These are phyloP conservation scores for Elongisporangium prolatum DNA, from an alignment of 352 stramenopile genomes.

Conservation along the genomic window DNA sequence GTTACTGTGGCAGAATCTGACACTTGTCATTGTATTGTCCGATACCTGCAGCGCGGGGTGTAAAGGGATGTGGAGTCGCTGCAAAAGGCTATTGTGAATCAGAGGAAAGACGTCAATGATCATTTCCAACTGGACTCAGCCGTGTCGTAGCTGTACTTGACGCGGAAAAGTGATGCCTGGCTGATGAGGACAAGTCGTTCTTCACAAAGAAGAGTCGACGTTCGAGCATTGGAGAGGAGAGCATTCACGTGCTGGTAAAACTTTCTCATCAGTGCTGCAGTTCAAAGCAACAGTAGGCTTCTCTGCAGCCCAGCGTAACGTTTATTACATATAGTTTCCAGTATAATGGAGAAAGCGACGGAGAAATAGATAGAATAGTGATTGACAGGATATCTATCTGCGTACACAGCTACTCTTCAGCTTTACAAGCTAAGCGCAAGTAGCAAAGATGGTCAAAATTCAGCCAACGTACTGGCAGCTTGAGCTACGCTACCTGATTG, in stretches of 20 bases:
- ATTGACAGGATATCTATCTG: not conserved
- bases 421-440: conserved; percentile 33
- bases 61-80: conserved; percentile 12
- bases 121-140: not conserved
- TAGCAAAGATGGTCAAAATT: not conserved
- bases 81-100: conserved; percentile 12
- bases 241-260: conserved; percentile 18
- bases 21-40: too few relatives aligned
- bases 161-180: conserved; percentile 14
- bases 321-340: too few relatives aligned
- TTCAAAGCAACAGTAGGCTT: too few relatives aligned
- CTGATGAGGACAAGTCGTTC: conserved; percentile 10
- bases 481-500: conserved; percentile 34
- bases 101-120: not conserved
- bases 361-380: too few relatives aligned
- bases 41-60: too few relatives aligned
- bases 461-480: not conserved
- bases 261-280: not conserved
- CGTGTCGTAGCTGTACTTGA: conserved; percentile 16
- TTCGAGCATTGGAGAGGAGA: conserved; percentile 15
- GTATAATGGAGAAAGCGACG: too few relatives aligned
- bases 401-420: conserved; percentile 56
- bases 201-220: too few relatives aligned
- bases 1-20: too few relatives aligned
- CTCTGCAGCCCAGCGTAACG: too few relatives aligned